Evolutionary conservation across 208 protist genomes (phyloP).

Genomic region (Leishmania amazonensis): DNA sequence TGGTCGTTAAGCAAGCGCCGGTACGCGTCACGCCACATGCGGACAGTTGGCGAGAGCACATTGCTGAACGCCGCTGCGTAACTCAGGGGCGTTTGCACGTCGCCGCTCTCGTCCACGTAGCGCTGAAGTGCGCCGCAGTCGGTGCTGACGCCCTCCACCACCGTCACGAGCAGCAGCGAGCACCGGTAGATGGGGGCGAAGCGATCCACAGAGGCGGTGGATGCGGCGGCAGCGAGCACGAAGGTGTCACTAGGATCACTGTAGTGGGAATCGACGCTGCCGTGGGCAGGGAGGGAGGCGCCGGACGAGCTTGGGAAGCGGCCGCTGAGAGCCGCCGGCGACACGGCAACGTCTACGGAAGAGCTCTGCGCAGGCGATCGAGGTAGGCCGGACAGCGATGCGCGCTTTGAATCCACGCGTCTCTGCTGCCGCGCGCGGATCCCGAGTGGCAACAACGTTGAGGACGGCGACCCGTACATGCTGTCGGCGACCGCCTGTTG

Average conservation of each 20-base stretch:
- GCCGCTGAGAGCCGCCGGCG: not conserved
- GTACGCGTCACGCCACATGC: constrained; percentile 72
- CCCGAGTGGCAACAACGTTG: not conserved
- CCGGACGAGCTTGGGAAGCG: not conserved
- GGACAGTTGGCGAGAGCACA: constrained; percentile 29
- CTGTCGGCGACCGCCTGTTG: not conserved
- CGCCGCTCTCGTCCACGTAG: constrained; percentile 81
- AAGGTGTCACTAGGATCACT: not conserved
- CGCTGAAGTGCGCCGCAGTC: constrained; percentile 60
- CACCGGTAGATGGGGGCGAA: constrained; percentile 23
- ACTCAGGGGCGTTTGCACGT: constrained; percentile 70
- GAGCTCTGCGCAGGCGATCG: not conserved
- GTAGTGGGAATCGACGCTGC: constrained; percentile 1
- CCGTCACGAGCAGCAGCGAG: constrained; percentile 68
- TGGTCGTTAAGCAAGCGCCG: constrained; percentile 55
- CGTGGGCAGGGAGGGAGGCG: not conserved
- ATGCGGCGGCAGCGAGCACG: not conserved
- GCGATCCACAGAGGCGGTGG: not conserved
- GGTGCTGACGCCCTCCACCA: constrained; percentile 48
- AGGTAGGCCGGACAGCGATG: not conserved
- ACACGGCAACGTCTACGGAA: not conserved
- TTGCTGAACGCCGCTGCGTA: constrained; percentile 60
- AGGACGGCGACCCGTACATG: not conserved
- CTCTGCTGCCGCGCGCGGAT: constrained; percentile 1
- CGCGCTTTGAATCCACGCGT: constrained; percentile 3